phyloP scores from a whole-genome alignment of 2,329 filamentous ascomycete species.

The Sporothrix dimorphospora region DNA sequence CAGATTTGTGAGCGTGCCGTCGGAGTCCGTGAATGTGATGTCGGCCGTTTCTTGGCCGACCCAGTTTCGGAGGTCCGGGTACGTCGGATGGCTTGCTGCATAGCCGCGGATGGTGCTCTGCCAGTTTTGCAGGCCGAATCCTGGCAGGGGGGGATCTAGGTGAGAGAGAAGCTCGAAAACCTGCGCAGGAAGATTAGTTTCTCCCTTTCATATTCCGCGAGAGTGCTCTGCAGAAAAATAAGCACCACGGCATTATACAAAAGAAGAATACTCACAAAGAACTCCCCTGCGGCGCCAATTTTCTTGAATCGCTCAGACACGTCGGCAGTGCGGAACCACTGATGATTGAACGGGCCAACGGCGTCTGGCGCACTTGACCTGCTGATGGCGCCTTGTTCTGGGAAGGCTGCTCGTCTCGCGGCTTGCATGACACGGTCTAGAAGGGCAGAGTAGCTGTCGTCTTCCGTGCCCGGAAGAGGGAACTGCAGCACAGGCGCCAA shows the following conservation, averaged over 20 bases:
- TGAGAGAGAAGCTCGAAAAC: conserved; percentile 8
- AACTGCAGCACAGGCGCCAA: too few relatives aligned
- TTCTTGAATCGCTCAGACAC: not conserved
- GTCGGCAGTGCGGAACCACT: not conserved
- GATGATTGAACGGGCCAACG: not conserved
- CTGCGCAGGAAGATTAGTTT: not conserved
- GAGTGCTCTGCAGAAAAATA: too few relatives aligned
- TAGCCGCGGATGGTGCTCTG: conserved; percentile 51
- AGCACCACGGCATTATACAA: too few relatives aligned
- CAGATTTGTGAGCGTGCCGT: conserved; percentile 41
- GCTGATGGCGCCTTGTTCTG: not conserved
- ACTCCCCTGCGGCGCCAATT: conserved; percentile 16
- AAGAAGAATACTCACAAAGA: conserved; percentile 11
- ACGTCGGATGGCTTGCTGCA: conserved; percentile 45
- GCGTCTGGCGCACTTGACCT: not conserved
- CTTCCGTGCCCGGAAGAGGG: too few relatives aligned
- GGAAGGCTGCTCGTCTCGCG: not conserved
- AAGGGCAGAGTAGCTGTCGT: not conserved
- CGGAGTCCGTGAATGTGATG: conserved; percentile 49
- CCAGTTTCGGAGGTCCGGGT: conserved; percentile 48
- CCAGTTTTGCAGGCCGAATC: conserved; percentile 50
- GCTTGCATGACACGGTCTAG: not conserved
- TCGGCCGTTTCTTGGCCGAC: conserved; percentile 50
- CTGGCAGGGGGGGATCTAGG: not conserved
- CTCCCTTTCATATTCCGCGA: too few relatives aligned